Conservation (phyloP, 2,329 filamentous ascomycete genomes). For the Shiraia sp. region DNA sequence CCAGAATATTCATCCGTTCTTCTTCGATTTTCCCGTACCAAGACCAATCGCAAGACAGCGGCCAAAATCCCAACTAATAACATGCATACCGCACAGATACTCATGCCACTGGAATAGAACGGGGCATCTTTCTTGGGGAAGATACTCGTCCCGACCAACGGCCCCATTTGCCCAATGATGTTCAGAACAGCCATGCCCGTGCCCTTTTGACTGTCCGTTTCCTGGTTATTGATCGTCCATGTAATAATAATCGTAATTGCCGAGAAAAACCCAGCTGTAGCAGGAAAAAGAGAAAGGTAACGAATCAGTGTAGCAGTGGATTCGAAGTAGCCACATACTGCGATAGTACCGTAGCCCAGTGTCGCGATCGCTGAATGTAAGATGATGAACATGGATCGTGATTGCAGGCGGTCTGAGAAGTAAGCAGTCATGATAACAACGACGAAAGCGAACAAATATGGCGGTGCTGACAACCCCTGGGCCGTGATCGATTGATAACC, state of each 20-base stretch:
- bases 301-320: conserved; percentile 48
- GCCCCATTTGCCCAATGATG: conserved; percentile 78
- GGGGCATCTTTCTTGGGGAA: conserved; percentile 57
- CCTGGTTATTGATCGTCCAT: conserved; percentile 88
- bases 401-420: conserved; percentile 68
- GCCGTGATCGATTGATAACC: conserved; percentile 69
- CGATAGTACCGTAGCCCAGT: conserved; percentile 63
- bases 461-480: conserved; percentile 80
- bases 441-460: conserved; percentile 76
- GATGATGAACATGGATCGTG: conserved; percentile 69
- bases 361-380: conserved; percentile 70
- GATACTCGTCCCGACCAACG: conserved; percentile 60
- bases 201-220: conserved; percentile 68
- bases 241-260: conserved; percentile 83
- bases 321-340: conserved; percentile 58
- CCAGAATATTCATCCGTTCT: conserved; percentile 25
- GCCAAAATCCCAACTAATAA: conserved; percentile 50
- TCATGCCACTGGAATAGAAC: conserved; percentile 55
- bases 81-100: conserved; percentile 57
- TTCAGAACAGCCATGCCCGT: conserved; percentile 81
- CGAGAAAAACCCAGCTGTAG: conserved; percentile 80
- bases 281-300: conserved; percentile 78
- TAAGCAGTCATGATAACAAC: conserved; percentile 72
- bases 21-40: conserved; percentile 37
- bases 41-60: conserved; percentile 46